Percentiles rank a stretch among this genome's conserved stretches.
Conservation (phyloP, 75 land plant species). For the Cryptomeria japonica region DNA sequence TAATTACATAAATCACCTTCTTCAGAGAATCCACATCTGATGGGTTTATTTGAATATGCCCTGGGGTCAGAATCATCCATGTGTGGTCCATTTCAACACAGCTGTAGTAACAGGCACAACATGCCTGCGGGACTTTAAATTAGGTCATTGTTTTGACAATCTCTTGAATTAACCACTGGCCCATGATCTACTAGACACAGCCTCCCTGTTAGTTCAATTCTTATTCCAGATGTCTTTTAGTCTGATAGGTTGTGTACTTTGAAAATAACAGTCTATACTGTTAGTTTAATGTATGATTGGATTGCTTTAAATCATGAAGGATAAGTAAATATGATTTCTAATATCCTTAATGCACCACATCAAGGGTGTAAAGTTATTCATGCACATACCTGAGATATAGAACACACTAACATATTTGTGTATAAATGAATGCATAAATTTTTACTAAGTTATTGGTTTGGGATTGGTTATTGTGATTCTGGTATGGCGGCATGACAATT, state of each 20-base stretch:
- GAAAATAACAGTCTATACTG: too few relatives aligned
- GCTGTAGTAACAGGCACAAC: not conserved
- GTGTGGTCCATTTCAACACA: not conserved
- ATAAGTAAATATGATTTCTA: not conserved
- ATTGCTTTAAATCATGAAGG: too few relatives aligned
- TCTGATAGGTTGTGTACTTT: not conserved
- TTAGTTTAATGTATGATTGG: not conserved
- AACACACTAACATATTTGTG: not conserved
- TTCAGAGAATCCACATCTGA: too few relatives aligned
- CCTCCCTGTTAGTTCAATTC: not conserved
- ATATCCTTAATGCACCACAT: not conserved
- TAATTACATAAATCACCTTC: too few relatives aligned
- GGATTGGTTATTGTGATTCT: too few relatives aligned
- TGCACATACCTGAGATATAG: not conserved
- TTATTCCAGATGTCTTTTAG: not conserved
- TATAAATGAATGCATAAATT: too few relatives aligned
- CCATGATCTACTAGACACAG: not conserved
- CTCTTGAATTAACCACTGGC: not conserved
- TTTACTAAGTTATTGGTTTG: too few relatives aligned
- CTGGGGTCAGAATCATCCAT: not conserved
- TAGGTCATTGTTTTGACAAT: not conserved
- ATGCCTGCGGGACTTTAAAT: too few relatives aligned
- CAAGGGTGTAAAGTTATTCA: not conserved
- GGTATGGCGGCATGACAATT: too few relatives aligned
- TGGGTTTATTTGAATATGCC: too few relatives aligned